These are phyloP conservation scores for Cladosporium sp. DNA, from an alignment of 2,329 filamentous ascomycete genomes.

Conservation along the genomic window DNA sequence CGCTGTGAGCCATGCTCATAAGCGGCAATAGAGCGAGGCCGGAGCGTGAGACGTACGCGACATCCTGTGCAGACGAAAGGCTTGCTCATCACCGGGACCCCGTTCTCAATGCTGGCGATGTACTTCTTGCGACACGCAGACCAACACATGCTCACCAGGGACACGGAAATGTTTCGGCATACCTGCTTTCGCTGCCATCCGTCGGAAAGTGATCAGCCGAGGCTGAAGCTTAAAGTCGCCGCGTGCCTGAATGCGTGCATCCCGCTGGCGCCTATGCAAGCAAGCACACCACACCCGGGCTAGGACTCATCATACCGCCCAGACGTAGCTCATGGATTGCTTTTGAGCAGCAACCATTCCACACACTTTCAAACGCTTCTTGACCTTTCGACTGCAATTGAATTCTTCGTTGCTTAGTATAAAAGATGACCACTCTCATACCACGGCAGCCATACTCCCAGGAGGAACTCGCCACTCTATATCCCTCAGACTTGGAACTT, in stretches of 20 bases:
- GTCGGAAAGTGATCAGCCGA: neutral
- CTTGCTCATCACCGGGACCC: conserved; percentile 4
- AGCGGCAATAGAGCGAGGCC: neutral
- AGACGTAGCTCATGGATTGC: neutral
- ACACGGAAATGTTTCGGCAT: neutral
- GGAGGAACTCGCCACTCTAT: conserved; percentile 75
- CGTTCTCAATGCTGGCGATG: too few species aligned
- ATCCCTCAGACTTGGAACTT: conserved; percentile 74
- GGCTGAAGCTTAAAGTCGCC: neutral
- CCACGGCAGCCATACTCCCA: conserved; percentile 73
- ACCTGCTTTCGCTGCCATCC: neutral
- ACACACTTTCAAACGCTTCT: neutral
- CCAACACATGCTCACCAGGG: neutral
- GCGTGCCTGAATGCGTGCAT: conserved; percentile 8
- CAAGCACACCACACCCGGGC: too few species aligned
- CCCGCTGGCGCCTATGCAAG: neutral
- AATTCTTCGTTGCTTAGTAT: too few species aligned
- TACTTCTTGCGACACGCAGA: too few species aligned
- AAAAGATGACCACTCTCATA: conserved; percentile 69
- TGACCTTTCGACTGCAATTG: too few species aligned
- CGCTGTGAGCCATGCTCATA: neutral
- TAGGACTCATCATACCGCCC: neutral
- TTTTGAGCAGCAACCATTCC: neutral
- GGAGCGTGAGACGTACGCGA: conserved; percentile 9
- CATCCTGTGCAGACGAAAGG: conserved; percentile 16